These are phyloP conservation scores for Hyaloscypha finlandica DNA, from an alignment of 495 filamentous ascomycete genomes.

Conservation along the genomic window DNA sequence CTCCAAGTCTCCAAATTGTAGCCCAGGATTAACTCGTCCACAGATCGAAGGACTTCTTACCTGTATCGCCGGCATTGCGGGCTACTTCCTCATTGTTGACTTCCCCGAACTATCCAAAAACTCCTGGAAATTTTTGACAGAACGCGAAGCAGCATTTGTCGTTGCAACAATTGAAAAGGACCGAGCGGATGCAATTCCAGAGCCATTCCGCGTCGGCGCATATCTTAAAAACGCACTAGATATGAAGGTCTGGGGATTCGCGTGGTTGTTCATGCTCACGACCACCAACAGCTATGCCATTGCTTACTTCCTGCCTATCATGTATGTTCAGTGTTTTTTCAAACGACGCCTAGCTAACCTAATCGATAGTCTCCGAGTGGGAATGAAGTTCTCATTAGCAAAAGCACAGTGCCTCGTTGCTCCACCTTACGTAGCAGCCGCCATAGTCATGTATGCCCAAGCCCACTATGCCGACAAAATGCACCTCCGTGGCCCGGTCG, in stretches of 20 bases:
- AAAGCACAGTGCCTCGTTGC: constrained; percentile 64
- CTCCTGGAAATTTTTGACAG: constrained; percentile 57
- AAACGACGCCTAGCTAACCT: too few relatives aligned
- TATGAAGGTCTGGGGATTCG: constrained; percentile 58
- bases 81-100: constrained; percentile 57
- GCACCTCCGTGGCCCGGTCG: constrained; percentile 55
- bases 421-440: constrained; percentile 62
- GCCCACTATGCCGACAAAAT: constrained; percentile 59
- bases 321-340: constrained; percentile 27
- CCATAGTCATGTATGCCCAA: constrained; percentile 58
- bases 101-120: constrained; percentile 56
- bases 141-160: constrained; percentile 54
- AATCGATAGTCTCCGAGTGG: constrained; percentile 39
- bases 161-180: constrained; percentile 60
- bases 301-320: constrained; percentile 69
- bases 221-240: constrained; percentile 54
- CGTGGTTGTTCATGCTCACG: constrained; percentile 36
- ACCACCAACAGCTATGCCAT: constrained; percentile 57
- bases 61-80: constrained; percentile 54
- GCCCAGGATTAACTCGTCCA: constrained; percentile 44
- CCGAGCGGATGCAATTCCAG: constrained; percentile 54
- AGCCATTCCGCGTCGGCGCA: constrained; percentile 49
- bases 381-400: constrained; percentile 59
- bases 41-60: constrained; percentile 67
- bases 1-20: neutral